Base-by-base conservation (phyloP, 495 filamentous ascomycete species). In the Hypoxylon subgilvum region DNA sequence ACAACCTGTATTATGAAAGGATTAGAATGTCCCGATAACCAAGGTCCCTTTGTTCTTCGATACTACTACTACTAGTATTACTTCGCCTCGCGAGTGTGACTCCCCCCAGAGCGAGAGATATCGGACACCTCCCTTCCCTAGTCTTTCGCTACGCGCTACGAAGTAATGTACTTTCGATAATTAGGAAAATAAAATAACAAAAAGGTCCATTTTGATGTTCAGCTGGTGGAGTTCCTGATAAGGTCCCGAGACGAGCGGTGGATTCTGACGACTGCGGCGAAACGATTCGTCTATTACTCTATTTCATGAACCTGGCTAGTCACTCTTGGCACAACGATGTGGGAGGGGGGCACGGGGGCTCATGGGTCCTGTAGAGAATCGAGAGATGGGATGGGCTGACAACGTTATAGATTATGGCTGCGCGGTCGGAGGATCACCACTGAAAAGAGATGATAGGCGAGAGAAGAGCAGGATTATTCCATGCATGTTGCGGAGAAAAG, bases 171-270 rank as follows among this genome's bases (percentile, higher is more conserved):
- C 39, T 23, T 45, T 41, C n/a, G 10, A 54, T 34, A 59, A 50
- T 64, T 54, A 45, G 39, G 50, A 49, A 25, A 60, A 19, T 30
- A 48, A 42, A 54, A 49, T 40, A 61, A 22, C 23, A 32, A 25
- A 53, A 49, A 42, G 19, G 40, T 7, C 49, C 49, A 25, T 49
- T n/a, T n/a, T 44, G 44, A 53, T 12, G 28, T 52, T 39, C 51
- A 43, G 23, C 19, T 39, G 45, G 62, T 65, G 62, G 62, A 65
- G 47, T 30, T 57, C 8, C 56, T 65, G 62, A 65, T 65, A 65
- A 65, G 62, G 42, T 23, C 61, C 61, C 53, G 48, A 48, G 48
- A 50, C 21, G 10, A n/a, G 21, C 39, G 53, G 61, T 46, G 61
- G 61, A 53, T 47, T 54, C n/a, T 18, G 34, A n/a, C 47, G 21